A percentile compares a stretch with the other conserved stretches of the same genome.
These are phyloP conservation scores for Pleurotus platypus DNA, from an alignment of 768 basidiomycete genomes.

Conservation along the genomic window DNA sequence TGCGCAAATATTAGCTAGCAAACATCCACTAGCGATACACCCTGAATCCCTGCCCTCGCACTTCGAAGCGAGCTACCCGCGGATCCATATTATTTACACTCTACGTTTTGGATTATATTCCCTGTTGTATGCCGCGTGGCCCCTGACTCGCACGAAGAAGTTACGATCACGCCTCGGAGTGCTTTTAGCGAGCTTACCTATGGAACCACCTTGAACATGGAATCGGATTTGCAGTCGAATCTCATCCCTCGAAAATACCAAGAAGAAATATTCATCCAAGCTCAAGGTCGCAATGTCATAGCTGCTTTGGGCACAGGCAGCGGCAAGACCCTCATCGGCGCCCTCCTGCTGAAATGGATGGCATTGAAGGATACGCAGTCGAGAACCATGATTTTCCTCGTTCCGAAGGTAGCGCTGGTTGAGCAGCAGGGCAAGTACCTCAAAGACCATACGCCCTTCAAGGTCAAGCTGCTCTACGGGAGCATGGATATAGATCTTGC, in stretches of 20 bases:
- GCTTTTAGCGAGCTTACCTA: too few relatives aligned
- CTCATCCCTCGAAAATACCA: conserved; percentile 4
- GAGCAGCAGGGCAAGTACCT: conserved; percentile 78
- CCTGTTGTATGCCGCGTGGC: too few relatives aligned
- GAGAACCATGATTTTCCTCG: conserved; percentile 76
- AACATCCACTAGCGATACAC: too few relatives aligned
- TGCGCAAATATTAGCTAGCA: too few relatives aligned
- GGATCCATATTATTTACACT: background rate
- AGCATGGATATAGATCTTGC: conserved; percentile 68
- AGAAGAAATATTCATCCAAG: conserved; percentile 16
- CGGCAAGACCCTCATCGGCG: conserved; percentile 74
- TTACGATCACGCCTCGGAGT: too few relatives aligned
- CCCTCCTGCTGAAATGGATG: conserved; percentile 77
- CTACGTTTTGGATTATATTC: background rate
- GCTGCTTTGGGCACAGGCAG: conserved; percentile 76
- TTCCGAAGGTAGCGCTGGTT: conserved; percentile 83
- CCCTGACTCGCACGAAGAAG: too few relatives aligned
- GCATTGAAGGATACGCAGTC: conserved; percentile 43
- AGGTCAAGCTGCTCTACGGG: conserved; percentile 68
- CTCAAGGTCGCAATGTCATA: conserved; percentile 55
- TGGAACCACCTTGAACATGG: too few relatives aligned
- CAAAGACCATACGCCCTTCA: conserved; percentile 57
- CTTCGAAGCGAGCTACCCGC: too few relatives aligned
- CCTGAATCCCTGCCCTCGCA: too few relatives aligned
- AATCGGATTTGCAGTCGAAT: too few relatives aligned